Evolutionary conservation across 140 eudicot species (phyloP), one percentile per base, ranked within the genome.

Genomic region (Senecio squalidus): DNA sequence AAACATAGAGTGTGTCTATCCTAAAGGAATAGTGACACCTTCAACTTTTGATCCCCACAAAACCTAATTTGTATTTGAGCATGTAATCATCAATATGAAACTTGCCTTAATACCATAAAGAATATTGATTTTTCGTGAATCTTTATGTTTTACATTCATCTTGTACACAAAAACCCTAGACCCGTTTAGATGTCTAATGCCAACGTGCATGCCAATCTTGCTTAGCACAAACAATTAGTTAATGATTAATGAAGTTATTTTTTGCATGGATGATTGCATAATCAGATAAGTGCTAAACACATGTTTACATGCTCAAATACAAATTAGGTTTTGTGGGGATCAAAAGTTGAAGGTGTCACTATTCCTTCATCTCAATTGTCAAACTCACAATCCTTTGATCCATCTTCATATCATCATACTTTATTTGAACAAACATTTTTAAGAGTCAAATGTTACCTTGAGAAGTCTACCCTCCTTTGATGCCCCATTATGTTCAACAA

Each of bases 361-460:
- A 48, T 51, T 4, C 26, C 39, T n/a, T 54, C 60, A 41, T 50
- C 33, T 6, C 31, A 22, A 39, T 61, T 38, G 55, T 46, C 64
- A 66, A 47, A 55, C 23, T 40, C 34, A 31, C 46, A 59, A 70
- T 25, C 67, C 52, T 68, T 51, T 44, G 21, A 44, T 28, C 48
- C 55, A 60, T 53, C 58, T 17, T 62, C 44, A 34, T 27, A 56
- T 81, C 80, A 81, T 81, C 51, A 78, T 74, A 58, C 66, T 52
- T 36, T 23, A 48, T 72, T 82, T 82, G 90, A 82, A 75, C 63
- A 75, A 64, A 36, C 54, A 30, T 24, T 30, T n/a, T 54, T 49
- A 51, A 82, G 70, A 67, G 84, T 78, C 76, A 71, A 74, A 57
- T 59, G 59, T 49, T 31, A 36, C 60, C 66, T 34, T 57, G 67